These are phyloP conservation scores for Fraxinus greggii DNA, from an alignment of 305 asterid species.

Conservation along the genomic window DNA sequence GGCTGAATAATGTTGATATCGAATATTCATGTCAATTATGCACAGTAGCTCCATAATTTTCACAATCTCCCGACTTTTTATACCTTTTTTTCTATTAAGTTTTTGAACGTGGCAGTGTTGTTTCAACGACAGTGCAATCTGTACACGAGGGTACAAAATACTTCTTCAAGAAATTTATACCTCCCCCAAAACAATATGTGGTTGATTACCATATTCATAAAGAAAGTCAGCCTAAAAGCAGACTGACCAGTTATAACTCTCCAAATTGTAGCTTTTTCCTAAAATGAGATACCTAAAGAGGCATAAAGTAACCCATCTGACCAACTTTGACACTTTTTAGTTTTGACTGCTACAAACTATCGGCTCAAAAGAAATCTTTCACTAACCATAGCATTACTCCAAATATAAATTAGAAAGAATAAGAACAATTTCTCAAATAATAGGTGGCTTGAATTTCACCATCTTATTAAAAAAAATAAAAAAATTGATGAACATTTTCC, in stretches of 20 bases:
- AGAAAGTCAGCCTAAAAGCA: neutral
- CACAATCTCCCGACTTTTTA: neutral
- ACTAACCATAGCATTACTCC: neutral
- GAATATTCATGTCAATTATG: neutral
- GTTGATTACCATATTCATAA: neutral
- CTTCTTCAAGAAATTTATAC: neutral
- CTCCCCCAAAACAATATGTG: neutral
- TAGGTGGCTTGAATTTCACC: neutral
- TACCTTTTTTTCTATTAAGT: neutral
- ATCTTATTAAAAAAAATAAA: neutral
- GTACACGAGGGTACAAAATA: neutral
- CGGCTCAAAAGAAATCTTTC: neutral
- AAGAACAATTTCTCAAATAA: neutral
- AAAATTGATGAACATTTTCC: neutral
- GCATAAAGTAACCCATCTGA: neutral
- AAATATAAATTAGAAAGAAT: neutral
- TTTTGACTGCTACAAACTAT: neutral
- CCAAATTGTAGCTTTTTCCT: neutral
- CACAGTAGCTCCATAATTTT: neutral
- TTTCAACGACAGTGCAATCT: neutral
- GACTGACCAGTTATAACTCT: neutral
- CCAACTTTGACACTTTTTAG: neutral
- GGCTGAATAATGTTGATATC: neutral
- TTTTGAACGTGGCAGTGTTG: neutral
- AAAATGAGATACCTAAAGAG: neutral